A percentile compares a stretch with the other conserved stretches of the same genome.
Evolutionary conservation across 345 rosid species (phyloP).

Genomic region (Carallia brachiata): DNA sequence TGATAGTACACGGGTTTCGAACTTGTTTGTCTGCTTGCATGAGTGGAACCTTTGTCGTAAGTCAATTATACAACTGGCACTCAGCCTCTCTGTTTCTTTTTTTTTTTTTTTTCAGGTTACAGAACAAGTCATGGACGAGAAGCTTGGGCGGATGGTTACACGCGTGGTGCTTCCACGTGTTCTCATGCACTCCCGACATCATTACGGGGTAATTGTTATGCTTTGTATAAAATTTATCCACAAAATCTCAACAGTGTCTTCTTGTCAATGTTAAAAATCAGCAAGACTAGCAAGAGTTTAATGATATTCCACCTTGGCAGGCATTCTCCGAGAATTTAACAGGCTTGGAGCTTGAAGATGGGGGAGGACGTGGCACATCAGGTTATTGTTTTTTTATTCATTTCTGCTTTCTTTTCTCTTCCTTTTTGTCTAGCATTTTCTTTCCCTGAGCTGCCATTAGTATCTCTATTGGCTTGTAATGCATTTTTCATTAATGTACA

Average conservation of each 20-base stretch:
- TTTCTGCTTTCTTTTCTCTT: neutral
- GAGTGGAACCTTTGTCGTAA: neutral
- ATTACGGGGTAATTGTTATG: slow-evolving; percentile 68
- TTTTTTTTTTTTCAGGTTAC: slow-evolving; percentile 51
- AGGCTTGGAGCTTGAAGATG: slow-evolving; percentile 98
- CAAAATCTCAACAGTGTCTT: neutral
- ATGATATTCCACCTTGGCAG: slow-evolving; percentile 36
- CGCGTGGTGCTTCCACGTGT: slow-evolving; percentile 98
- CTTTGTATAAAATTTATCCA: neutral
- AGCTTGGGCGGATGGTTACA: slow-evolving; percentile 85
- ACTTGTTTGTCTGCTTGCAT: neutral
- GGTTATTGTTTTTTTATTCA: slow-evolving; percentile 34
- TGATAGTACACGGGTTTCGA: no score
- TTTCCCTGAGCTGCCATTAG: neutral
- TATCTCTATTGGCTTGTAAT: neutral
- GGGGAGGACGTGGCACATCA: slow-evolving; percentile 99
- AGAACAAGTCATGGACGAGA: slow-evolving; percentile 84
- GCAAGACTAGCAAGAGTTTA: slow-evolving; percentile 11
- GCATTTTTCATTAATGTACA: neutral
- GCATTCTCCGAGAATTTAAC: slow-evolving; percentile 92
- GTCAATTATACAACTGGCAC: neutral
- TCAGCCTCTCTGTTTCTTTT: neutral
- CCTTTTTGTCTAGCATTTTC: neutral
- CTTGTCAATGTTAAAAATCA: neutral
- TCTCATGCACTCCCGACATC: slow-evolving; percentile 93